Evolutionary conservation across 78 protist species (phyloP), one percentile per base, ranked within the genome.

Genomic region (Protostelium mycophagum): DNA sequence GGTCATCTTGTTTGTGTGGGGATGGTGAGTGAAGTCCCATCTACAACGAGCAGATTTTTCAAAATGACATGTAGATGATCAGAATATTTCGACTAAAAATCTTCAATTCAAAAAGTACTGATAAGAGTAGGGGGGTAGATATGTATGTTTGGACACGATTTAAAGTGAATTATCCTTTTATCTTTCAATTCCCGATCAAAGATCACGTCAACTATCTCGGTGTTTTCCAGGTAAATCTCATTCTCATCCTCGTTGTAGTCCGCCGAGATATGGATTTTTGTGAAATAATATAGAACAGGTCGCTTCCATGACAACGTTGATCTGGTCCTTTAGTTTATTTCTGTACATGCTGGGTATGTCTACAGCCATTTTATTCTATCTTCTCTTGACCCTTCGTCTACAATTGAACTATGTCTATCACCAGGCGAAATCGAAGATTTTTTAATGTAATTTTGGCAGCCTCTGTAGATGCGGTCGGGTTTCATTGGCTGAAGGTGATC

Each of bases 121-220:
- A 51, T 51, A 16, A 51, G 5, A 51, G 5, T 16, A 51, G 73
- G 73, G 94, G 94, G 28, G 1, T 92, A 23, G 87, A 92, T 86
- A 38, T 89, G 23, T 89, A 51, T 34, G 83, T 92, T 34, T 92
- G 94, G 94, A 92, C 94, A 0, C 88, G 86, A 36, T 51, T 86
- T 16, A 89, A 88, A 38, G 94, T 92, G 36, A 91, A 92, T 83
- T 92, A 92, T 25, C 51, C 88, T 5, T 92, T 92, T n/a, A 92
- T 92, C 51, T 92, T 92, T 34, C 91, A 92, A 38, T 51, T 51
- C 16, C 73, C 73, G 16, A 25, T 16, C 31, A 51, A 51, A 51
- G 73, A 51, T 16, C 73, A 51, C 73, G 73, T 51, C 73, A 25
- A 5, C 73, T 51, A 25, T 16, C 73, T 51, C 31, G 31, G 16